These are phyloP conservation scores for Paratinospora sagittata DNA, from an alignment of 164 flowering plant genomes.

Conservation along the genomic window DNA sequence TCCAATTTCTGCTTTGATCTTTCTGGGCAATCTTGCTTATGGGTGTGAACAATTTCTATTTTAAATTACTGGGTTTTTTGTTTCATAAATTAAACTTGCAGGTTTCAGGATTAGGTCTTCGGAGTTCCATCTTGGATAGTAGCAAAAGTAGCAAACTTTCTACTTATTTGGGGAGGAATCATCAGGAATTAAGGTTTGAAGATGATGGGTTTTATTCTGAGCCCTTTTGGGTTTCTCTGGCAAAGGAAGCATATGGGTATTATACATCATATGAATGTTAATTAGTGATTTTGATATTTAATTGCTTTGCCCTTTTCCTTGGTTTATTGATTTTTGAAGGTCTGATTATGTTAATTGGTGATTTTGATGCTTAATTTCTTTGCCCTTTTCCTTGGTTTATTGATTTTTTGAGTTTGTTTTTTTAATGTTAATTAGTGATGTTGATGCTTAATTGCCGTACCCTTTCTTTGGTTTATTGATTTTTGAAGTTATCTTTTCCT, in stretches of 20 bases:
- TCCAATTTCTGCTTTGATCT: not conserved
- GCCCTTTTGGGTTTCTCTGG: conserved; percentile 34
- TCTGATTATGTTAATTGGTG: not conserved
- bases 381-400: not conserved
- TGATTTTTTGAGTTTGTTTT: not conserved
- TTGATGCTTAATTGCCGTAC: not conserved
- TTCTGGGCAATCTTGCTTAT: not conserved
- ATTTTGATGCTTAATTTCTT: not conserved
- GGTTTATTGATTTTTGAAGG: not conserved
- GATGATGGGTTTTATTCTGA: conserved; percentile 25
- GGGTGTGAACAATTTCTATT: not conserved
- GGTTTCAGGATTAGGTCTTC: conserved; percentile 14
- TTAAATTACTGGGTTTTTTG: not conserved
- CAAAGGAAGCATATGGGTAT: conserved; percentile 39
- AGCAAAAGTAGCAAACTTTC: conserved; percentile 9
- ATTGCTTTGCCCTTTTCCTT: not conserved
- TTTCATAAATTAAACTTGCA: conserved; percentile 1
- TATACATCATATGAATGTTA: not conserved
- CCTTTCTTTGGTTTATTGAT: not conserved
- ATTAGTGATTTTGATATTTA: not conserved
- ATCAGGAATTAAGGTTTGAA: conserved; percentile 21
- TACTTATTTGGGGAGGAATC: conserved; percentile 22
- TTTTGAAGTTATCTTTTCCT: not conserved
- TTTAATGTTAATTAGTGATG: not conserved
- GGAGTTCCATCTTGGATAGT: not conserved